Conservation (phyloP, 176 grass and related monocot species). For the Pontederia paniculata region DNA sequence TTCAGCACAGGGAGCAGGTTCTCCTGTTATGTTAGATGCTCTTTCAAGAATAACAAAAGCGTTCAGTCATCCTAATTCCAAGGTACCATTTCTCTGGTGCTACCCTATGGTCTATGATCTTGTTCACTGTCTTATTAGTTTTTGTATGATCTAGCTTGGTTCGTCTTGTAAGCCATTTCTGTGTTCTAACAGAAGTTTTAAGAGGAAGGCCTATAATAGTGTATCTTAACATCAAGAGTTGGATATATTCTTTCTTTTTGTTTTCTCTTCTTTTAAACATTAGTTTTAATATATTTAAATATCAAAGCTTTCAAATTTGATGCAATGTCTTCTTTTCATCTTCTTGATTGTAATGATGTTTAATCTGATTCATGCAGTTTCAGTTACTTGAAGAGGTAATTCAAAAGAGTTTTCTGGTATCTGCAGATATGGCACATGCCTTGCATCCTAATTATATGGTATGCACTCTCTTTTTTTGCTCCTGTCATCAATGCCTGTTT, state of each 20-base stretch:
- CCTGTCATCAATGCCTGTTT: background rate
- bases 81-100: background rate
- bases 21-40: conserved; percentile 88
- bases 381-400: conserved; percentile 76
- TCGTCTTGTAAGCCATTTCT: too few relatives aligned
- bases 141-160: too few relatives aligned
- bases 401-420: conserved; percentile 89
- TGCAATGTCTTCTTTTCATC: too few relatives aligned
- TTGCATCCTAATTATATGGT: conserved; percentile 95
- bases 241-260: too few relatives aligned
- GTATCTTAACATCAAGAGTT: too few relatives aligned
- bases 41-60: conserved; percentile 80
- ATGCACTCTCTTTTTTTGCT: background rate
- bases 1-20: conserved; percentile 96
- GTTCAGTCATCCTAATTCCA: conserved; percentile 47
- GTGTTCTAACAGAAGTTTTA: too few relatives aligned
- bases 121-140: too few relatives aligned
- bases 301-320: too few relatives aligned
- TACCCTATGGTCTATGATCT: too few relatives aligned
- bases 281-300: too few relatives aligned
- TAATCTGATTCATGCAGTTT: conserved; percentile 13
- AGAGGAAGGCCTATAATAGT: too few relatives aligned
- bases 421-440: conserved; percentile 96
- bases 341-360: background rate
- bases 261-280: too few relatives aligned